Conservation (phyloP, 768 basidiomycete species). For the Suillus bovinus region DNA sequence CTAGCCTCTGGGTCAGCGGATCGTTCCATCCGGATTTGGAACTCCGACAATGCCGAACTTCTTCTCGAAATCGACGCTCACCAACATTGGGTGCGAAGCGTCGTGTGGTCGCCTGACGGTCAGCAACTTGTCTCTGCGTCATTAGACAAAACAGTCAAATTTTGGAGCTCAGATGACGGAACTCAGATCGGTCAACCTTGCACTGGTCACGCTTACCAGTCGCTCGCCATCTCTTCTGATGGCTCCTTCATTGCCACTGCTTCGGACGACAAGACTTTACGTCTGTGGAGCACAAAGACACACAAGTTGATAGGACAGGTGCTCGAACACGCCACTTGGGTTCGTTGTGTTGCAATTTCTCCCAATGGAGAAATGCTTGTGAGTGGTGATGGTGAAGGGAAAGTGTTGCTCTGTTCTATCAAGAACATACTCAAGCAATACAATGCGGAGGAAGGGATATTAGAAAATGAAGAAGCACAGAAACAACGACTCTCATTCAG, state of each 20-base stretch:
- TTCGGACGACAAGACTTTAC: slow-evolving; percentile 29
- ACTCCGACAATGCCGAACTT: neutral
- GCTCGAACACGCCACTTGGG: slow-evolving; percentile 27
- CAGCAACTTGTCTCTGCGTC: slow-evolving; percentile 16
- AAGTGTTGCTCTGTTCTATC: neutral
- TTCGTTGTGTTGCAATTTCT: slow-evolving; percentile 32
- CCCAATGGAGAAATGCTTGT: slow-evolving; percentile 28
- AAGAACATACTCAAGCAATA: neutral
- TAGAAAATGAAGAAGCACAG: neutral
- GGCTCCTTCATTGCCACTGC: slow-evolving; percentile 34
- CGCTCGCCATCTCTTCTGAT: slow-evolving; percentile 33
- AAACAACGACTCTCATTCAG: neutral
- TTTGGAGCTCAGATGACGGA: slow-evolving; percentile 31
- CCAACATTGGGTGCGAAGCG: slow-evolving; percentile 25
- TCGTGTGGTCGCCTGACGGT: slow-evolving; percentile 28
- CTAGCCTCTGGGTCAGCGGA: slow-evolving; percentile 16
- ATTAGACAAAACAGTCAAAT: slow-evolving; percentile 23
- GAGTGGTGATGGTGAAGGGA: slow-evolving; percentile 28
- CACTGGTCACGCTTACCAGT: slow-evolving; percentile 27
- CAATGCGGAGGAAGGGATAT: neutral
- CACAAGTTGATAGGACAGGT: slow-evolving; percentile 18
- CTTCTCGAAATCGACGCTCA: slow-evolving; percentile 1
- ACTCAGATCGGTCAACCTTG: slow-evolving; percentile 33
- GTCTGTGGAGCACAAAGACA: slow-evolving; percentile 31
- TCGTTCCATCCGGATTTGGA: slow-evolving; percentile 11